Evolutionary conservation across 495 filamentous ascomycete species (phyloP).

Genomic region (Trypethelium eluteriae): DNA sequence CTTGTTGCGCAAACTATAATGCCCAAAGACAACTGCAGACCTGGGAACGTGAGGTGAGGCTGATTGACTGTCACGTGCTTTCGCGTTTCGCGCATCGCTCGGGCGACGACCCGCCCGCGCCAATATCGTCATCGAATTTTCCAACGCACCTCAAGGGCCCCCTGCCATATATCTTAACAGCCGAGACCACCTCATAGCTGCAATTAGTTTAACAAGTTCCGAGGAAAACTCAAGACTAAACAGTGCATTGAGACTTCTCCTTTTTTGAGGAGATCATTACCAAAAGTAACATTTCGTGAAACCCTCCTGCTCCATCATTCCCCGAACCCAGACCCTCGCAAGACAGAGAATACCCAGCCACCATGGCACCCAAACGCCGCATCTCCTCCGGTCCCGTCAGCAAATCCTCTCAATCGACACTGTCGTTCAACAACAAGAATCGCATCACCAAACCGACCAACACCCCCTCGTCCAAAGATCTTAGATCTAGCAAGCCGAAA

Average conservation of each 20-base stretch:
- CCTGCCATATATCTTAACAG: background rate
- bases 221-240: too few species aligned
- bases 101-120: background rate
- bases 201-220: too few species aligned
- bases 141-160: background rate
- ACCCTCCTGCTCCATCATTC: background rate
- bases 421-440: slow-evolving; percentile 62
- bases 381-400: slow-evolving; percentile 39
- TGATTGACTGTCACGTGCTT: background rate
- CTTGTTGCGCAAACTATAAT: background rate
- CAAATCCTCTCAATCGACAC: slow-evolving; percentile 54
- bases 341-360: slow-evolving; percentile 13
- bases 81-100: background rate
- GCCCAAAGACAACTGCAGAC: background rate
- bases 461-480: slow-evolving; percentile 27
- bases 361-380: slow-evolving; percentile 65
- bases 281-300: background rate
- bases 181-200: background rate
- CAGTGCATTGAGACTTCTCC: too few species aligned
- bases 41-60: background rate
- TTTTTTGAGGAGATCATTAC: background rate
- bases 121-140: slow-evolving; percentile 10
- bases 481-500: slow-evolving; percentile 39
- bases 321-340: background rate
- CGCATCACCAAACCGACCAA: slow-evolving; percentile 63